A percentile compares a stretch with the other conserved stretches of the same genome.
Evolutionary conservation across 2,329 filamentous ascomycete genomes (phyloP).

Genomic region (Aspergillus melleus): DNA sequence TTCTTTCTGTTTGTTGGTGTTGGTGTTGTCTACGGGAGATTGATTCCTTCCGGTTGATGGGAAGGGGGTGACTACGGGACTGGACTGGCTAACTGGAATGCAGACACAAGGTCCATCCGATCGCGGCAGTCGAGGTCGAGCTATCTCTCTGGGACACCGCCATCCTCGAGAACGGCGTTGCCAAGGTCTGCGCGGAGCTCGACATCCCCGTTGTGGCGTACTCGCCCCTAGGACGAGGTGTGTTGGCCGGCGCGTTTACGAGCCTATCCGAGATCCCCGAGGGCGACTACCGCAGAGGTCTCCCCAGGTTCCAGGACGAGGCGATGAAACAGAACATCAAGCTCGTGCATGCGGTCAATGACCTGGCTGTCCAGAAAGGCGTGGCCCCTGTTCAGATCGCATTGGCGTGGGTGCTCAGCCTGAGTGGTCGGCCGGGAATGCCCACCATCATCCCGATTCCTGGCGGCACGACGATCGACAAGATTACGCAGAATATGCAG

Average conservation of each 20-base stretch:
- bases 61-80: neutral
- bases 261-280: conserved; percentile 48
- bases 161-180: conserved; percentile 59
- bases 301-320: conserved; percentile 54
- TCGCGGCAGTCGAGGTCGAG: conserved; percentile 62
- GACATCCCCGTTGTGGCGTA: conserved; percentile 61
- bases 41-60: neutral
- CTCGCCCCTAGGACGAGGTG: conserved; percentile 60
- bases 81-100: neutral
- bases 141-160: conserved; percentile 59
- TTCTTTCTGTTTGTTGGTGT: too few species aligned
- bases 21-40: neutral
- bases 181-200: conserved; percentile 55
- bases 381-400: conserved; percentile 49
- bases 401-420: conserved; percentile 49
- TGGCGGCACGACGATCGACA: conserved; percentile 37
- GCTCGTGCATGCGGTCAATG: conserved; percentile 48
- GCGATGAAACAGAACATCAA: conserved; percentile 53
- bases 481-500: conserved; percentile 36
- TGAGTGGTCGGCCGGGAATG: conserved; percentile 44
- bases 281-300: conserved; percentile 44
- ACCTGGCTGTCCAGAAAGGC: conserved; percentile 47
- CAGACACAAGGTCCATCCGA: conserved; percentile 53
- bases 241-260: conserved; percentile 53
- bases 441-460: conserved; percentile 43